phyloP scores from a whole-genome alignment of 2,329 filamentous ascomycete species.

The Sordariomycetes sp. region DNA sequence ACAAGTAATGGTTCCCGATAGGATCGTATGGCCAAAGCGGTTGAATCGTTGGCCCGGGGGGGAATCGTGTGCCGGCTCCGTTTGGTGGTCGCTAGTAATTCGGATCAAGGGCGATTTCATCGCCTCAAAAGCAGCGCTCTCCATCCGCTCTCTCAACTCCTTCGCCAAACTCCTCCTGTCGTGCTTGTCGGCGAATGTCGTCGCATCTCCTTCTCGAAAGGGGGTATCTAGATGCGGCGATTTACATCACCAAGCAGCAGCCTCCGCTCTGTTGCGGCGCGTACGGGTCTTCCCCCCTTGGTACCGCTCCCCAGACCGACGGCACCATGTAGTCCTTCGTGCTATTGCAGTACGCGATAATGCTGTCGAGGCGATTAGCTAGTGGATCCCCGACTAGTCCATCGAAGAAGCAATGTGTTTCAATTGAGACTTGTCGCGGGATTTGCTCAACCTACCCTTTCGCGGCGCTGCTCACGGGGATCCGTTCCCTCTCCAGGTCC shows the following conservation, averaged over 20 bases:
- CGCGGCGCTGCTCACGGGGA: constrained; percentile 89
- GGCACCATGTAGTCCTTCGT: constrained; percentile 99
- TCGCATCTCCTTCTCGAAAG: background rate
- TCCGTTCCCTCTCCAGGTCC: constrained; percentile 88
- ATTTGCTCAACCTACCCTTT: constrained; percentile 57
- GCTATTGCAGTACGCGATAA: constrained; percentile 96
- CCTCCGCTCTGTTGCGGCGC: constrained; percentile 85
- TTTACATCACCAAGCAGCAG: constrained; percentile 92
- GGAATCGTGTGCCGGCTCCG: background rate
- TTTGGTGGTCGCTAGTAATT: background rate
- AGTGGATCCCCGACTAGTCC: background rate
- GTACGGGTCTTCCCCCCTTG: constrained; percentile 96
- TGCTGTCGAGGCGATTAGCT: constrained; percentile 39
- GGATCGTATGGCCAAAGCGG: background rate
- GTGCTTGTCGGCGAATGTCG: background rate
- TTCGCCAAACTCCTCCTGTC: background rate
- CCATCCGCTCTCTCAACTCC: background rate
- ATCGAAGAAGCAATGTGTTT: background rate
- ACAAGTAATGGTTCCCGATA: background rate
- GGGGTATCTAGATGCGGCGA: constrained; percentile 4
- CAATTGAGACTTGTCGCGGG: background rate
- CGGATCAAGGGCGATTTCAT: background rate
- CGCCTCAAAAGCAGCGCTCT: background rate
- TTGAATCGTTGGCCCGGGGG: background rate
- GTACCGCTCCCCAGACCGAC: constrained; percentile 89